Base-by-base conservation (phyloP, 2,329 filamentous ascomycete species). In the Chlorencoelia australis region DNA sequence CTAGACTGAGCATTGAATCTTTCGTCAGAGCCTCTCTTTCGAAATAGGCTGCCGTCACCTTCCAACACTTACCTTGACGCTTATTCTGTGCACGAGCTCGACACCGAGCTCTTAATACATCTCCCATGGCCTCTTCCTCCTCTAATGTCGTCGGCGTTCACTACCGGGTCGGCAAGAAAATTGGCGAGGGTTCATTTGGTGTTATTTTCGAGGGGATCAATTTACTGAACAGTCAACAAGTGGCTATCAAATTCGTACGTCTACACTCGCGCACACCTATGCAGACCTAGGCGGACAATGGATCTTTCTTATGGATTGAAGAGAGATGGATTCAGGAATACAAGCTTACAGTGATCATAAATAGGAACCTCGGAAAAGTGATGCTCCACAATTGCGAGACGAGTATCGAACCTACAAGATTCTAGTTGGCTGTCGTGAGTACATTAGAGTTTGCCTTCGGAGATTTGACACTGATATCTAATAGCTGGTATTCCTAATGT, bases 331-430 rank as follows among this genome's bases (percentile, higher is more conserved):
- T 18, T 22, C 13, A 2, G 11, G 7, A 19, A 16, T 8, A 3
- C 21, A 30, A 10, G 6, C 20, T 35, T 24, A 29, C 36, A 34
- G 25, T 30, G 2, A 24, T 35, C 15, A 20, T 18, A 19, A 29
- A 24, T 51, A 93, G 86, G 91, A 98, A 81, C 91, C 91, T 42
- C 77, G 91, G 53, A 98, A 98, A 70, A 96, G 89, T 63, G 91
- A 98, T 67, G 91, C 91, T 59, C 91, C 91, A 40, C 91, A 98
- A 63, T 68, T 98, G 50, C 82, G 91, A 63, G 91, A 98, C 73
- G 91, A 98, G 63, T 98, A 98, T 64, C 79, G 91, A 57, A 98
- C 91, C 42, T 98, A 98, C 71, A 98, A 98, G 72, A 96, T 98
- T 54, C 77, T 98, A 51, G 91, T 96, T 49, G 91, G 91, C 60